Evolutionary conservation across 306 rosid species (phyloP), one percentile per base, ranked within the genome.

Genomic region (Citrullus colocynthis): DNA sequence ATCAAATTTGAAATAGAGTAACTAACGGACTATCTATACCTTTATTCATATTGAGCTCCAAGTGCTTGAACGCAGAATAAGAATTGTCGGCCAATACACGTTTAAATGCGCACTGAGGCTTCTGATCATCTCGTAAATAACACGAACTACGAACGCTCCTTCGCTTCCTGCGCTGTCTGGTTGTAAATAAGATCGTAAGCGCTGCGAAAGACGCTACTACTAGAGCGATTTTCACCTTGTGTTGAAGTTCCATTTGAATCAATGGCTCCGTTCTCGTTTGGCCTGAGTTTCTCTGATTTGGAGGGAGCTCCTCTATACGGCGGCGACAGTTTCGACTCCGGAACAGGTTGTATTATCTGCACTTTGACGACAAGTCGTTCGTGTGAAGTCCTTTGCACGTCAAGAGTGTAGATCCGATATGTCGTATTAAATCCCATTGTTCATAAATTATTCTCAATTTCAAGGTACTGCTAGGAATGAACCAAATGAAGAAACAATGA

Each of bases 61-160:
- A 78, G 77, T 95, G 98, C 83, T 86, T 92, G 89, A 92, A 95
- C 15, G 74, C 78, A 44, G 93, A 42, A 76, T 88, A 89, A 8
- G 97, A 89, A 70, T 95, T 92, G 76, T 92, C 97, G 10, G 96
- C 92, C 36, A 87, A 78, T 13, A 90, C 91, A 62, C 97, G 90
- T 82, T 89, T 90, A 78, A 95, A 92, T 0, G 86, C 75, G 79
- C 45, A 78, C 83, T 92, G 97, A 56, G 96, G 97, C 85, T 88
- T 95, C 61, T 57, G 79, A 65, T 92, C 93, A 63, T 80, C 84
- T 64, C 78, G 91, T 77, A 91, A 80, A 84, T 86, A 90, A 82
- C 97, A 92, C 10, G 82, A 83, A 83, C 73, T 88, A 65, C 84
- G 75, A 59, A 62, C 32, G 13, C 81, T 76, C 20, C 82, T 85